Percentiles rank a stretch among this genome's conserved stretches.
phyloP scores from a whole-genome alignment of 805 yeast species.

The Kodamaea neixiangensis region DNA sequence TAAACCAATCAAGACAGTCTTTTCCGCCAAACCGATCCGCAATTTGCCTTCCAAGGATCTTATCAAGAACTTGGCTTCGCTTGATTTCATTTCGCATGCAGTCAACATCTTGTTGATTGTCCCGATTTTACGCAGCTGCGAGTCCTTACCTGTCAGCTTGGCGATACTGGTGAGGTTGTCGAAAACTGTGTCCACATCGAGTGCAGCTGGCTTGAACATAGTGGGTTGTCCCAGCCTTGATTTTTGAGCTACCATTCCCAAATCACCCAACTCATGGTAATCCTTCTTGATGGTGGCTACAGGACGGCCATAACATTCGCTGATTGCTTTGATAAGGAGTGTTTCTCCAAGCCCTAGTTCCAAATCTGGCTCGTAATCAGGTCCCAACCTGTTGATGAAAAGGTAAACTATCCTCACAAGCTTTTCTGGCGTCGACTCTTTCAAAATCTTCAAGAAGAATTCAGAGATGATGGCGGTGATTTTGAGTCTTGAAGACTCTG shows the following conservation, averaged over 20 bases:
- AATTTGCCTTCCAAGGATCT: conserved; percentile 91
- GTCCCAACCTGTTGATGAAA: conserved; percentile 86
- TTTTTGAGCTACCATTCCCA: conserved; percentile 84
- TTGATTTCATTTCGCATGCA: conserved; percentile 67
- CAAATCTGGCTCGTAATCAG: conserved; percentile 88
- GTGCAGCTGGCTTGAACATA: conserved; percentile 88
- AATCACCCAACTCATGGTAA: conserved; percentile 80
- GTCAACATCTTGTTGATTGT: conserved; percentile 83
- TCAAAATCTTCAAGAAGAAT: conserved; percentile 66
- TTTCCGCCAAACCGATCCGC: conserved; percentile 92
- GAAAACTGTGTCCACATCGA: conserved; percentile 75
- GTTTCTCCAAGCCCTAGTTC: conserved; percentile 95
- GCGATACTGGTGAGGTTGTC: conserved; percentile 76
- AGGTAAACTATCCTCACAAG: conserved; percentile 76
- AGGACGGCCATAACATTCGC: conserved; percentile 87
- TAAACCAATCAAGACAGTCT: conserved; percentile 79
- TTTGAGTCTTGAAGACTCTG: conserved; percentile 79
- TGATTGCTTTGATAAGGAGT: conserved; percentile 79
- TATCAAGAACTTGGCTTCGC: conserved; percentile 86
- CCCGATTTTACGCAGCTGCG: conserved; percentile 76
- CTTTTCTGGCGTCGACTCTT: conserved; percentile 42
- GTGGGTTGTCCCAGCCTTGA: conserved; percentile 86
- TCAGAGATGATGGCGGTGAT: conserved; percentile 75
- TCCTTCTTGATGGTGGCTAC: conserved; percentile 69
- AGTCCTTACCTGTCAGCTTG: conserved; percentile 70